Base-by-base conservation (phyloP, 2,329 filamentous ascomycete genomes). In the Dothideomycetes sp. region DNA sequence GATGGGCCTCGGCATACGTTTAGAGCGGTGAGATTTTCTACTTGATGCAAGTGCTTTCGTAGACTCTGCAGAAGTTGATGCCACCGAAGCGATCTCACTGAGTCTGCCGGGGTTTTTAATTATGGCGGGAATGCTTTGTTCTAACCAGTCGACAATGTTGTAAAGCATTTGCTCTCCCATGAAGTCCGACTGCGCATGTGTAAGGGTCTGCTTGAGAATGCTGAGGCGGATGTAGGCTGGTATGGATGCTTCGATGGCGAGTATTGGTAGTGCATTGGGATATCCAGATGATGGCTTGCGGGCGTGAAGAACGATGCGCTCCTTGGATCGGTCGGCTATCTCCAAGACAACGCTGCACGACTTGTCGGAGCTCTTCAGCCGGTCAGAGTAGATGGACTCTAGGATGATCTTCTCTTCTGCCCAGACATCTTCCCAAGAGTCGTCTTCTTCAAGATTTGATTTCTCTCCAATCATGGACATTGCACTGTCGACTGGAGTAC, bases 201-300 rank as follows among this genome's bases (percentile, higher is more conserved):
- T 68, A 4, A 95, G 65, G 2, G 81, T 78, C 59, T 83, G 79
- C 50, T 84, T 81, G 51, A 91, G 76, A 29, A 94, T 79, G 53
- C 87, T 94, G 9, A 98, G 69, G 45, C 89, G 84, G 54, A 96
- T 93, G 53, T 98, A 94, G 3, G 91, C 86, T 15, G 91, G 91
- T 10, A 96, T 71, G 9, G 75, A 63, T 10, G 64, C 63, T 37
- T 74, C 73, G 22, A 95, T 69, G 3, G 79, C 77, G 27, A 95
- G 65, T 8, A 93, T 73, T 2, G 79, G 68, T 64, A 76, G 60
- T 58, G 74, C 52, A 52, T 70, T 60, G 1, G 91, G 91, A 58
- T 96, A 98, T 35, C 73, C 59, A 11, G 56, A 68, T 3, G 73
- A 73, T 2, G 85, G 78, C 48, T 73, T 81, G 42, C 84, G 77